These are phyloP conservation scores for Podaxis mareebaensis DNA, from an alignment of 768 basidiomycete genomes.

Conservation along the genomic window DNA sequence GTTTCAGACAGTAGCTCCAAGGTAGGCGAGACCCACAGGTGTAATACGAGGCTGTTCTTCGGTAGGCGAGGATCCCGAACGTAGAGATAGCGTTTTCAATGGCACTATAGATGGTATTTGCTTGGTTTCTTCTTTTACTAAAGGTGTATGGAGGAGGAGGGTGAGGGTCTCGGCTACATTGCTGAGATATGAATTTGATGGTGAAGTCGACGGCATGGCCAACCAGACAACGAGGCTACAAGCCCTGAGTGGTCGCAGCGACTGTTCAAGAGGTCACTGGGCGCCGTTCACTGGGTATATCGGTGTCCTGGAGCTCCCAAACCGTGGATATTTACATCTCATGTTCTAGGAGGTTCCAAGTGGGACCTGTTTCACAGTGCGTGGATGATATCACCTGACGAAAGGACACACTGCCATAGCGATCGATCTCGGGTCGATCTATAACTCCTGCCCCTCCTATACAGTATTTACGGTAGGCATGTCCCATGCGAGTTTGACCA, in stretches of 20 bases:
- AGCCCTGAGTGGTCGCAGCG: too few relatives aligned
- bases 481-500: slow-evolving; percentile 18
- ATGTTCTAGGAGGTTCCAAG: not conserved
- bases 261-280: not conserved
- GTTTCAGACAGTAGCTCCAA: not conserved
- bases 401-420: not conserved
- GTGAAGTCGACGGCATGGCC: not conserved
- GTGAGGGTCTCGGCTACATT: not conserved
- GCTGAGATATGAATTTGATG: not conserved
- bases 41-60: not conserved
- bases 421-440: not conserved
- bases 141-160: slow-evolving; percentile 28
- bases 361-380: not conserved
- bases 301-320: not conserved
- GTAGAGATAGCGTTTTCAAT: slow-evolving; percentile 24
- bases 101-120: slow-evolving; percentile 23
- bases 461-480: not conserved
- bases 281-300: not conserved
- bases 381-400: not conserved
- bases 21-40: not conserved
- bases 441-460: not conserved
- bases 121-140: slow-evolving; percentile 29
- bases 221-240: not conserved
- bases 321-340: not conserved
- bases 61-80: not conserved